Evolutionary conservation across 2,329 filamentous ascomycete genomes (phyloP), one percentile per base, ranked within the genome.

Genomic region (Sporothrix sp.): DNA sequence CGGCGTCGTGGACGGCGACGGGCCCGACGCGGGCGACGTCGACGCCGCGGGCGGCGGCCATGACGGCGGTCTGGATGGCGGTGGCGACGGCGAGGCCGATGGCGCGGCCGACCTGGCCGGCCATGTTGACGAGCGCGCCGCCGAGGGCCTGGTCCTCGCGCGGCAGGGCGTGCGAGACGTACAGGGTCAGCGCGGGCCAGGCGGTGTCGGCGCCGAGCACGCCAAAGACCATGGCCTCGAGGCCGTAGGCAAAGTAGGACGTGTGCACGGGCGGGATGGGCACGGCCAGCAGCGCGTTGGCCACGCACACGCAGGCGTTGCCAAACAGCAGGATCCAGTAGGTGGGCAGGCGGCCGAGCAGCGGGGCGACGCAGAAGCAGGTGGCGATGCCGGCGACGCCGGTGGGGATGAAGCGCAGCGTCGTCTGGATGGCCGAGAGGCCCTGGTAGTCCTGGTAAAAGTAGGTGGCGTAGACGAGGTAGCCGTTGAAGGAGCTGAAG

Each of bases 361-460:
- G 63, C 50, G 71, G 70, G 2, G 76, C 76, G 1, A 78, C 76
- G 23, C 76, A 62, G 50, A 76, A 66, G 9, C 78, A 77, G 1
- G 78, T 75, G n/a, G 79, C 56, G 4, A 78, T 62, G 7, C 83
- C 82, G 7, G 69, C 70, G 0, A 82, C 68, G 9, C 82, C 82
- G 0, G 78, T 82, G 0, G 83, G 82, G 8, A 87, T 70, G 61
- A 85, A 87, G 3, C 81, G 78, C 8, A 86, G 62, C 11, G 81
- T 84, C 0, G 82, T 85, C 56, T 84, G 75, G n/a, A 85, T 67
- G 0, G 81, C 69, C 0, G 71, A 72, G 2, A 80, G 70, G 0
- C 73, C 76, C 58, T 82, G 80, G 61, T 76, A 85, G 56, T 82
- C 74, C 63, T 87, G 83, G 64, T 78, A 86, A 64, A 78, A 84